Evolutionary conservation across 345 rosid genomes (phyloP).

Genomic region (Gossypium stocksii): DNA sequence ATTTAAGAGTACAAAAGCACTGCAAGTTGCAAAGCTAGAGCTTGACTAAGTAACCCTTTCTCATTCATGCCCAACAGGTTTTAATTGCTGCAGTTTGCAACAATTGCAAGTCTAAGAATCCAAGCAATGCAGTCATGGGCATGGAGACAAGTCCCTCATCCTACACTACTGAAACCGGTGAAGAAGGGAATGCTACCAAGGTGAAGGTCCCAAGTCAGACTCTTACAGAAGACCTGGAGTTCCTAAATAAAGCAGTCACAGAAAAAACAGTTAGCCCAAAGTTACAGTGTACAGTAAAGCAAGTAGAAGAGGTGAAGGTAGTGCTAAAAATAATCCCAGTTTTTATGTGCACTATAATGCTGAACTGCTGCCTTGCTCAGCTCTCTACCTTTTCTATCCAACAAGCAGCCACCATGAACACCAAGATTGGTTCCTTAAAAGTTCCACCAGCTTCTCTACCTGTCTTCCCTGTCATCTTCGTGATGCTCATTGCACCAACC

Average conservation of each 20-base stretch:
- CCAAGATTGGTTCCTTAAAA: slow-evolving; percentile 55
- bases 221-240: slow-evolving; percentile 28
- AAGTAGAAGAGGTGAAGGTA: slow-evolving; percentile 65
- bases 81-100: slow-evolving; percentile 45
- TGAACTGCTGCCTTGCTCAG: slow-evolving; percentile 92
- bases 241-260: slow-evolving; percentile 40
- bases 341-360: slow-evolving; percentile 82
- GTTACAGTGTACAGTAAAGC: slow-evolving; percentile 48
- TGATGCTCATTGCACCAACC: slow-evolving; percentile 62
- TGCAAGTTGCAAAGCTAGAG: neutral
- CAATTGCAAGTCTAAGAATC: slow-evolving; percentile 26
- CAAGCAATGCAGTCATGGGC: slow-evolving; percentile 34
- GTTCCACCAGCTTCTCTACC: slow-evolving; percentile 95
- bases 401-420: slow-evolving; percentile 88
- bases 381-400: slow-evolving; percentile 91
- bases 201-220: slow-evolving; percentile 15
- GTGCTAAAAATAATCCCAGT: slow-evolving; percentile 64
- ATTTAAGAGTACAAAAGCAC: neutral
- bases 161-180: slow-evolving; percentile 24
- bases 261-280: slow-evolving; percentile 22
- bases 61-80: slow-evolving; percentile 34
- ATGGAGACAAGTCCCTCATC: slow-evolving; percentile 36
- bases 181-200: slow-evolving; percentile 22
- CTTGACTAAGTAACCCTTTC: slow-evolving; percentile 8
- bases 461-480: slow-evolving; percentile 73